Percentiles rank a stretch among this genome's conserved stretches.
These are phyloP conservation scores for Pichia sp. DNA, from an alignment of 1,139 yeast species.

Conservation along the genomic window DNA sequence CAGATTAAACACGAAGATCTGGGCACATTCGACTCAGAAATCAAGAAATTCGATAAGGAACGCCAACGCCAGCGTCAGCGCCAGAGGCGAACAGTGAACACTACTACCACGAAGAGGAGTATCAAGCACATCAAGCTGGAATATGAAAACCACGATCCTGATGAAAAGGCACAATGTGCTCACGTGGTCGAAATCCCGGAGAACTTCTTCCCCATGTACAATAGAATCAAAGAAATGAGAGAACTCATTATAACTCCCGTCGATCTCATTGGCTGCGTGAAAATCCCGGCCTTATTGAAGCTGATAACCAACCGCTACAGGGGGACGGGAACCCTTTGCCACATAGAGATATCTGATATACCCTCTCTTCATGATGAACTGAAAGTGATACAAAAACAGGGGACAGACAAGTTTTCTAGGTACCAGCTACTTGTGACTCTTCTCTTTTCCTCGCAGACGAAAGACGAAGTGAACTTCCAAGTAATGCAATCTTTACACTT, in stretches of 20 bases:
- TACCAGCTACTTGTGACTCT: conserved; percentile 74
- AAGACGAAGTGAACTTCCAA: conserved; percentile 75
- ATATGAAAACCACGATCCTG: conserved; percentile 2
- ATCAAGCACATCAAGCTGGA: conserved; percentile 15
- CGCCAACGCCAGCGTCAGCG: neutral
- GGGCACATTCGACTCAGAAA: conserved; percentile 9
- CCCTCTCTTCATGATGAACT: neutral
- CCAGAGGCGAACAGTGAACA: neutral
- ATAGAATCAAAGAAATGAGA: conserved; percentile 64
- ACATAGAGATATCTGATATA: conserved; percentile 13
- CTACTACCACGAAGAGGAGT: neutral
- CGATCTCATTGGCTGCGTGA: conserved; percentile 84
- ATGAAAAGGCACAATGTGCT: neutral
- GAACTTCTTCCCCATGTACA: conserved; percentile 54
- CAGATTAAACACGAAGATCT: neutral
- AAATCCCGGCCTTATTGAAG: conserved; percentile 52
- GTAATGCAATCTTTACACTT: conserved; percentile 64
- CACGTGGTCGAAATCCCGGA: conserved; percentile 34
- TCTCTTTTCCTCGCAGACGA: conserved; percentile 90
- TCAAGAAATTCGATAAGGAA: conserved; percentile 12
- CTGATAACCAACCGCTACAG: conserved; percentile 20
- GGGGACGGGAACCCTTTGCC: conserved; percentile 1
- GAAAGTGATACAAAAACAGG: neutral
- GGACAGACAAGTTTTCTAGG: conserved; percentile 36
- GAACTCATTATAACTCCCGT: conserved; percentile 68